These are phyloP conservation scores for Hibiscus syriacus DNA, from an alignment of 345 rosid genomes.

Conservation along the genomic window DNA sequence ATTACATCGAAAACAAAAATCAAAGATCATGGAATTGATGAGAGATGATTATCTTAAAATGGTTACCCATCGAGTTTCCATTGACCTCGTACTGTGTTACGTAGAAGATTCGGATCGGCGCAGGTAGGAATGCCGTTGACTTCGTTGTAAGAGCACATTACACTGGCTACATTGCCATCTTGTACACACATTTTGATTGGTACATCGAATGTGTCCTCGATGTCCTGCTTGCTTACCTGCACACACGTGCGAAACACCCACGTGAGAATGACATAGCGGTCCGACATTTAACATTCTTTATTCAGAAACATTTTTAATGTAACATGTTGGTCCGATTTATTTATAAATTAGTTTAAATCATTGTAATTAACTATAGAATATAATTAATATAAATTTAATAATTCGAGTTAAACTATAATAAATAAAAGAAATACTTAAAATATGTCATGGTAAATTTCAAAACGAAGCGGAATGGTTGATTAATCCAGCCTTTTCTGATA, in stretches of 20 bases:
- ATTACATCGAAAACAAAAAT: not conserved
- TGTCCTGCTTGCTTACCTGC: conserved; percentile 77
- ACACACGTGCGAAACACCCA: conserved; percentile 12
- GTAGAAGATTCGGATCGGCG: conserved; percentile 63
- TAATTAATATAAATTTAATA: too few species aligned
- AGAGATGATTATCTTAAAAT: not conserved
- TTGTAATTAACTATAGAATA: too few species aligned
- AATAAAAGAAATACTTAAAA: too few species aligned
- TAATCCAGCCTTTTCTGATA: not conserved
- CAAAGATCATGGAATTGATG: not conserved
- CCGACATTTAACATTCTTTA: too few species aligned
- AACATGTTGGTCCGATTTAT: too few species aligned
- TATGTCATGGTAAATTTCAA: too few species aligned
- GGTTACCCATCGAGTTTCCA: conserved; percentile 82
- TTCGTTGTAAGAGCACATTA: conserved; percentile 89
- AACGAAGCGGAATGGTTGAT: too few species aligned
- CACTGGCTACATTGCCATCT: conserved; percentile 78
- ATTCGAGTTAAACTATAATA: too few species aligned
- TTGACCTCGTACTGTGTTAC: conserved; percentile 43
- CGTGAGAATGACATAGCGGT: too few species aligned
- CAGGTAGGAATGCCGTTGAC: conserved; percentile 84
- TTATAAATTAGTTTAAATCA: too few species aligned
- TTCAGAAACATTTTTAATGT: too few species aligned
- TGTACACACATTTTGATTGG: conserved; percentile 74
- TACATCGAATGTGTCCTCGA: conserved; percentile 68